These are phyloP conservation scores for Microcyclospora tardicrescens DNA, from an alignment of 2,329 filamentous ascomycete species.

Conservation along the genomic window DNA sequence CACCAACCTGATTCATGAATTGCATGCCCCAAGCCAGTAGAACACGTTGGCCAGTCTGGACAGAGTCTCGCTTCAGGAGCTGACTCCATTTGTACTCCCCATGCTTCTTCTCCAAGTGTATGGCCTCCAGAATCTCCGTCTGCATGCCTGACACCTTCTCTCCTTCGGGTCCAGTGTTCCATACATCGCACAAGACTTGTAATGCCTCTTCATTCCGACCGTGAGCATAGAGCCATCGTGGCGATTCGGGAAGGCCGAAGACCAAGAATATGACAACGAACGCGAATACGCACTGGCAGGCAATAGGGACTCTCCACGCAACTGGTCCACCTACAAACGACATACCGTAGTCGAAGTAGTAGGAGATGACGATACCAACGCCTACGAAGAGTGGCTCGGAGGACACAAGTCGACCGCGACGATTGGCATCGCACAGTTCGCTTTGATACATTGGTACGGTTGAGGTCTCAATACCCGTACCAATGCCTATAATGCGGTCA, in stretches of 20 bases:
- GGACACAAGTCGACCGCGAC: conserved; percentile 21
- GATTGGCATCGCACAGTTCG: conserved; percentile 22
- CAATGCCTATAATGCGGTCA: conserved; percentile 19
- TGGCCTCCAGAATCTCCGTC: conserved; percentile 23
- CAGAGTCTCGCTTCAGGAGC: conserved; percentile 27
- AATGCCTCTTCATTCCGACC: conserved; percentile 21
- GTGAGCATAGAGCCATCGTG: conserved; percentile 28
- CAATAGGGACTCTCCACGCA: conserved; percentile 36
- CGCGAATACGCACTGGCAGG: conserved; percentile 30
- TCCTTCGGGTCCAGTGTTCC: conserved; percentile 15
- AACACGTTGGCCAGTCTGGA: conserved; percentile 28
- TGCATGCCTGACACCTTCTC: conserved; percentile 20
- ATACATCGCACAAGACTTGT: conserved; percentile 23
- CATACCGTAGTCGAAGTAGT: conserved; percentile 27
- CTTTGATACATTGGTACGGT: conserved; percentile 33
- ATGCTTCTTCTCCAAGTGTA: conserved; percentile 24
- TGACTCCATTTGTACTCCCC: conserved; percentile 28
- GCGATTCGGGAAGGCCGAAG: conserved; percentile 27
- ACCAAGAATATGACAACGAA: conserved; percentile 28
- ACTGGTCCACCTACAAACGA: conserved; percentile 29
- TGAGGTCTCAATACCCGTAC: conserved; percentile 34
- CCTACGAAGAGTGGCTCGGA: conserved; percentile 24
- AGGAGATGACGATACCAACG: conserved; percentile 22
- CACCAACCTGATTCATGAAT: conserved; percentile 28
- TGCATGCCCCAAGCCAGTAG: conserved; percentile 28